Evolutionary conservation across 345 rosid genomes (phyloP).

Genomic region (Citrus australasica): DNA sequence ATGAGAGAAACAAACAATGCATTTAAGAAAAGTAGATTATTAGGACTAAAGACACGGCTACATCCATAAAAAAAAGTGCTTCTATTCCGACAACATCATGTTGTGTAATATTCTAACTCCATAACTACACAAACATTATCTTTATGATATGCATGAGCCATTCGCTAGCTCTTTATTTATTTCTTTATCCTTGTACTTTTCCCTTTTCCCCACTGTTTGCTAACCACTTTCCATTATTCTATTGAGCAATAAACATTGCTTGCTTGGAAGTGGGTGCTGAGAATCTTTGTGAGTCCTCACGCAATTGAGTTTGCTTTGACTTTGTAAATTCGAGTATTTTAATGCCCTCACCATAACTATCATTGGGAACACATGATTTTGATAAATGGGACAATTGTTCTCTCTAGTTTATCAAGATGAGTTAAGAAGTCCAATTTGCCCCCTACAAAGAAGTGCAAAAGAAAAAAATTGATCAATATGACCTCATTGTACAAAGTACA

Average conservation of each 20-base stretch:
- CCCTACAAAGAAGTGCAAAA: not conserved
- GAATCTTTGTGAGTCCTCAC: conserved; percentile 29
- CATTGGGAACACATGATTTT: conserved; percentile 12
- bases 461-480: not conserved
- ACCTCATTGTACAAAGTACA: not conserved
- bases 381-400: not conserved
- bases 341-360: not conserved
- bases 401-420: not conserved
- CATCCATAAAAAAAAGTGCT: conserved; percentile 12
- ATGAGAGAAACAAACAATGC: conserved; percentile 12
- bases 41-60: not conserved
- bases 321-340: conserved; percentile 7
- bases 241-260: conserved; percentile 17
- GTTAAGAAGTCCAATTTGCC: conserved; percentile 15
- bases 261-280: conserved; percentile 28
- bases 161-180: not conserved
- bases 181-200: conserved; percentile 1
- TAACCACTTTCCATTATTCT: conserved; percentile 19
- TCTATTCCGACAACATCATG: conserved; percentile 39
- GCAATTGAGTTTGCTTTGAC: conserved; percentile 34
- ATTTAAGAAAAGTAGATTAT: conserved; percentile 7
- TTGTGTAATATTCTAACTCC: conserved; percentile 25
- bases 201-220: conserved; percentile 17
- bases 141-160: not conserved
- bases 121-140: conserved; percentile 10